These are phyloP conservation scores for Erythrobasidium hasegawianum DNA, from an alignment of 1,284 basidiomycete genomes.

Conservation along the genomic window DNA sequence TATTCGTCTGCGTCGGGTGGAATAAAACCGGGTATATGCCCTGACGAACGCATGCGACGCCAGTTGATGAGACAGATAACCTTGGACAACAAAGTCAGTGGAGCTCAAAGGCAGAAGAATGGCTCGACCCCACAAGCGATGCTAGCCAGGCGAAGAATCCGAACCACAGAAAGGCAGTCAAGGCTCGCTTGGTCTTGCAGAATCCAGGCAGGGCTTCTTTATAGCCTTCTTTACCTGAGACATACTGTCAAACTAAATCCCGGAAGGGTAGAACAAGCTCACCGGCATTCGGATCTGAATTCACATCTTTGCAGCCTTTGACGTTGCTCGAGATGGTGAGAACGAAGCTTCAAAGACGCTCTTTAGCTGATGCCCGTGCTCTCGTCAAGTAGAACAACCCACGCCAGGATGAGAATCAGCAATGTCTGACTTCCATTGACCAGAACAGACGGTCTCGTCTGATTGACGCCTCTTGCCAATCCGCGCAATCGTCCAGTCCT, in stretches of 20 bases:
- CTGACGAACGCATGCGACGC: constrained; percentile 19
- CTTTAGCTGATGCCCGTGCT: no score
- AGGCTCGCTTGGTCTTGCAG: constrained; percentile 32
- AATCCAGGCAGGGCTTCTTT: constrained; percentile 26
- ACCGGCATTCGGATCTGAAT: constrained; percentile 14
- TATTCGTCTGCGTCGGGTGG: constrained; percentile 22
- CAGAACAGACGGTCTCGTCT: constrained; percentile 18
- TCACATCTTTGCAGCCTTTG: constrained; percentile 32
- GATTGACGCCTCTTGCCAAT: constrained; percentile 14
- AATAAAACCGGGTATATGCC: constrained; percentile 12
- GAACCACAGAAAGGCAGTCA: constrained; percentile 35
- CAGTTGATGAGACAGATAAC: constrained; percentile 3
- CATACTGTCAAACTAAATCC: no score
- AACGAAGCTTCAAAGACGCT: constrained; percentile 8
- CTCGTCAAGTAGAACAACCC: no score
- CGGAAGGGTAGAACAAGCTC: not conserved
- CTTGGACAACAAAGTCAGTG: not conserved
- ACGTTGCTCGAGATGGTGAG: constrained; percentile 34
- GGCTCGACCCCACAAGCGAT: constrained; percentile 28
- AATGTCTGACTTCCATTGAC: constrained; percentile 15
- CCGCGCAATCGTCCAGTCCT: constrained; percentile 24
- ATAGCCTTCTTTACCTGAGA: constrained; percentile 28
- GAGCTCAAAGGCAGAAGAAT: not conserved
- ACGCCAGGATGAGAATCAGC: constrained; percentile 32
- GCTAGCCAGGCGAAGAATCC: constrained; percentile 33